A percentile compares a stretch with the other conserved stretches of the same genome.
These are phyloP conservation scores for Wickerhamomyces sydowiorum DNA, from an alignment of 805 yeast species.

Conservation along the genomic window DNA sequence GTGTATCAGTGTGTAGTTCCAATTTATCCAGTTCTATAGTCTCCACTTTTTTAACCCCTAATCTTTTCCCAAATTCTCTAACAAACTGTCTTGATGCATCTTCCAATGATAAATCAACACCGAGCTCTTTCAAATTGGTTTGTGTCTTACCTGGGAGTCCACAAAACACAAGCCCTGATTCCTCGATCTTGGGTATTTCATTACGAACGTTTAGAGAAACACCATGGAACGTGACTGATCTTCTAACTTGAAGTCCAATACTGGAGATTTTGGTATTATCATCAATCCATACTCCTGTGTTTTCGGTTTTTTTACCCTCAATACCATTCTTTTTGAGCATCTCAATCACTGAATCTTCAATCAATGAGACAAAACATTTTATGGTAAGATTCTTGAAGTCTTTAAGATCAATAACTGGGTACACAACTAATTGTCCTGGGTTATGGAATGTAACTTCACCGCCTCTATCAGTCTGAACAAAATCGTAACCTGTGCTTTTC, in stretches of 20 bases:
- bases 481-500: constrained; percentile 44
- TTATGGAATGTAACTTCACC: constrained; percentile 98
- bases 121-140: constrained; percentile 39
- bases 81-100: constrained; percentile 38
- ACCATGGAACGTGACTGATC: constrained; percentile 87
- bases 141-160: constrained; percentile 66
- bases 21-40: constrained; percentile 29
- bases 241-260: constrained; percentile 80
- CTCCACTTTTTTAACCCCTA: constrained; percentile 34
- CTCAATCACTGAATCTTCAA: constrained; percentile 52
- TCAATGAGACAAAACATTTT: constrained; percentile 58
- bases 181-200: constrained; percentile 64
- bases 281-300: constrained; percentile 87
- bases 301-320: constrained; percentile 42
- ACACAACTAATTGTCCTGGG: constrained; percentile 87
- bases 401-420: constrained; percentile 69
- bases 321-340: constrained; percentile 38
- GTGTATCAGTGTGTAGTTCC: constrained; percentile 8
- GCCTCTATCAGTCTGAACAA: constrained; percentile 80
- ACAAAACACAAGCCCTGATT: constrained; percentile 66
- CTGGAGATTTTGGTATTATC: constrained; percentile 68
- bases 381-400: constrained; percentile 52
- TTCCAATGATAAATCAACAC: constrained; percentile 21
- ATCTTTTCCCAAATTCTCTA: constrained; percentile 32
- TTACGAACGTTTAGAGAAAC: constrained; percentile 75